Evolutionary conservation across 345 rosid species (phyloP), one percentile per base, ranked within the genome.

Genomic region (Combretum micranthum): DNA sequence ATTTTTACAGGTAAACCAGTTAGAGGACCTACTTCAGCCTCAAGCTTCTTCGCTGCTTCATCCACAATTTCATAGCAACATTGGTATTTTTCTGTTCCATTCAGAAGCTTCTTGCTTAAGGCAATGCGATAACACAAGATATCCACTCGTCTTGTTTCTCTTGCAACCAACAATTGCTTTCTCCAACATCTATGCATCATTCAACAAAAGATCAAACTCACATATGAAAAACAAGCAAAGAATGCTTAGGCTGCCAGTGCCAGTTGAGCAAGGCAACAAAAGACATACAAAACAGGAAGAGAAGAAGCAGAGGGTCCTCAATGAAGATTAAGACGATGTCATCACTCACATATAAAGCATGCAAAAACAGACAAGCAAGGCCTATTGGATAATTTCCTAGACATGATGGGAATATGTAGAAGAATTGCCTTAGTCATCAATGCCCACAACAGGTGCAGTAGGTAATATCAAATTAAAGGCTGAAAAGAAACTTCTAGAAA

Each of bases 51-150:
- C 42, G 76, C 83, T 50, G 96, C 87, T 59, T 77, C 88, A 66
- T 80, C 79, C 58, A 94, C 81, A 60, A 87, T 78, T 56, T 72
- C 82, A 22, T 60, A 66, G 64, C 80, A 77, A 45, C 67, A 66
- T 53, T 22, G 61, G 68, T 85, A 85, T 71, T 62, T 85, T 70
- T 54, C 76, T 37, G 91, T 73, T 51, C 85, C 83, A 37, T 67
- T 70, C 57, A 82, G 73, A 71, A 92, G 87, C 71, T 83, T 92
- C 66, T 81, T 87, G 64, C 88, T 80, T 54, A 92, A 67, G 26
- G 87, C 85, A 39, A 88, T 57, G 15, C 98, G 97, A 66, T 92
- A 86, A 66, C 95, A 86, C 15, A 92, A 83, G 60, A 88, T 84
- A 64, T 88, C 95, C 32, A 88, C 93, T 56, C 93, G 83, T 69